A percentile compares a stretch with the other conserved stretches of the same genome.
Conservation (phyloP, 2,329 filamentous ascomycete species). For the Scedosporium dehoogii region DNA sequence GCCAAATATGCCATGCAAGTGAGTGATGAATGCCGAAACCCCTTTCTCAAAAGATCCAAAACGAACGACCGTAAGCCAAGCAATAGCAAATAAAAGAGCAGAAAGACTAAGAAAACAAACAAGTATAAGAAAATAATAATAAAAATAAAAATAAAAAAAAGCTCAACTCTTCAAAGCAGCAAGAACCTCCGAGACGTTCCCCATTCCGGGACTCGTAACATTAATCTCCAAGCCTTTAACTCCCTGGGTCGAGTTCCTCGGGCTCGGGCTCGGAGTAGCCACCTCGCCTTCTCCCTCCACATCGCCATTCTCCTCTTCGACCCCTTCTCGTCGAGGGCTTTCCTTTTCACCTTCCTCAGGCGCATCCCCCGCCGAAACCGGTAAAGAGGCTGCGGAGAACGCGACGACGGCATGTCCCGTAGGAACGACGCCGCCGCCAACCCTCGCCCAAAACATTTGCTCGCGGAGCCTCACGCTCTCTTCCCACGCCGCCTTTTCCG, state of each 20-base stretch:
- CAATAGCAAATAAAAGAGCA: too few relatives aligned
- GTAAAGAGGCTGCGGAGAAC: neutral
- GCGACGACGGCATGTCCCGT: constrained; percentile 17
- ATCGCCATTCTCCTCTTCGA: neutral
- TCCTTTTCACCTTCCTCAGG: neutral
- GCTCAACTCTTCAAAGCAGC: neutral
- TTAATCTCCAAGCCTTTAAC: neutral
- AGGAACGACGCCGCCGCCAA: constrained; percentile 85
- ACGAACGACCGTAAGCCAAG: too few relatives aligned
- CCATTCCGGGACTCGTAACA: neutral
- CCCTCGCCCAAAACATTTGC: constrained; percentile 92
- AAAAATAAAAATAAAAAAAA: constrained; percentile 9
- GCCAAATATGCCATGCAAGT: too few relatives aligned
- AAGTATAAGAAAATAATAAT: constrained; percentile 7
- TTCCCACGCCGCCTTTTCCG: constrained; percentile 86
- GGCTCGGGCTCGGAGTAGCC: neutral
- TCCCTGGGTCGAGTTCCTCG: neutral
- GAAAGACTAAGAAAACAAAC: constrained; percentile 1
- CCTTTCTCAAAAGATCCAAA: too few relatives aligned
- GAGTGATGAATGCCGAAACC: too few relatives aligned
- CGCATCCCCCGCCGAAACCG: neutral
- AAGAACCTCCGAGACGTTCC: neutral
- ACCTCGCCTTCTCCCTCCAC: neutral
- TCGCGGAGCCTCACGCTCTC: constrained; percentile 84
- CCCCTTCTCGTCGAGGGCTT: too few relatives aligned